Evolutionary conservation across 2,329 filamentous ascomycete species (phyloP).

Genomic region (Pleurostoma richardsiae): DNA sequence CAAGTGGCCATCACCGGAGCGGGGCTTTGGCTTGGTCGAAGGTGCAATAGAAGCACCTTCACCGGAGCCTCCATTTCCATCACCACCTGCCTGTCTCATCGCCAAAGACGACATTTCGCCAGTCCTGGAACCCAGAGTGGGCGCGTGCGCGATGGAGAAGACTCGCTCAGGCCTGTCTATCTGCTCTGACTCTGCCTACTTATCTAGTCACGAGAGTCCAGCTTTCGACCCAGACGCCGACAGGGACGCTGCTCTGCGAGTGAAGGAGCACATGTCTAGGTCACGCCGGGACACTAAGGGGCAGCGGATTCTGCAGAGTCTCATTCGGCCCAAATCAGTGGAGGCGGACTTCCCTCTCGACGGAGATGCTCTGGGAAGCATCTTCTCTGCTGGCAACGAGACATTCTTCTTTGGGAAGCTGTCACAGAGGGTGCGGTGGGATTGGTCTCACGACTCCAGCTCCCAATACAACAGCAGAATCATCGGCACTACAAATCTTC

Average conservation of each 20-base stretch:
- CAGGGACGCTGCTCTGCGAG: slow-evolving; percentile 40
- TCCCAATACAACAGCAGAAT: slow-evolving; percentile 48
- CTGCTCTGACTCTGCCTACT: slow-evolving; percentile 30
- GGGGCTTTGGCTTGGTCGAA: background rate
- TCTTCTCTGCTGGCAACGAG: slow-evolving; percentile 57
- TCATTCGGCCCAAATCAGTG: slow-evolving; percentile 46
- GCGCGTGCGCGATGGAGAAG: slow-evolving; percentile 33
- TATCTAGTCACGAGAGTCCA: slow-evolving; percentile 19
- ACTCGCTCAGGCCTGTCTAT: slow-evolving; percentile 46
- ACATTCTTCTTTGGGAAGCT: slow-evolving; percentile 57
- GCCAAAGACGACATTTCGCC: background rate
- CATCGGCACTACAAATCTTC: slow-evolving; percentile 58
- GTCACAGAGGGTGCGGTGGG: slow-evolving; percentile 54
- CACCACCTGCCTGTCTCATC: slow-evolving; percentile 1
- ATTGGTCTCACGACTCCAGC: slow-evolving; percentile 50
- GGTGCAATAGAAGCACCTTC: background rate
- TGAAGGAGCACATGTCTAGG: slow-evolving; percentile 39
- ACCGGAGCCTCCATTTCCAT: slow-evolving; percentile 12
- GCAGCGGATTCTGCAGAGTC: slow-evolving; percentile 51
- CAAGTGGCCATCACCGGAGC: slow-evolving; percentile 10
- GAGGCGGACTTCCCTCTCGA: slow-evolving; percentile 46
- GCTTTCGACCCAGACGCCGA: slow-evolving; percentile 35
- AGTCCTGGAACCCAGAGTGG: slow-evolving; percentile 4
- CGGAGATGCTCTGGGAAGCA: slow-evolving; percentile 49
- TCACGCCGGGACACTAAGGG: slow-evolving; percentile 46